Evolutionary conservation across 352 stramenopile genomes (phyloP).

Genomic region (Hyaloperonospora arabidopsidis): DNA sequence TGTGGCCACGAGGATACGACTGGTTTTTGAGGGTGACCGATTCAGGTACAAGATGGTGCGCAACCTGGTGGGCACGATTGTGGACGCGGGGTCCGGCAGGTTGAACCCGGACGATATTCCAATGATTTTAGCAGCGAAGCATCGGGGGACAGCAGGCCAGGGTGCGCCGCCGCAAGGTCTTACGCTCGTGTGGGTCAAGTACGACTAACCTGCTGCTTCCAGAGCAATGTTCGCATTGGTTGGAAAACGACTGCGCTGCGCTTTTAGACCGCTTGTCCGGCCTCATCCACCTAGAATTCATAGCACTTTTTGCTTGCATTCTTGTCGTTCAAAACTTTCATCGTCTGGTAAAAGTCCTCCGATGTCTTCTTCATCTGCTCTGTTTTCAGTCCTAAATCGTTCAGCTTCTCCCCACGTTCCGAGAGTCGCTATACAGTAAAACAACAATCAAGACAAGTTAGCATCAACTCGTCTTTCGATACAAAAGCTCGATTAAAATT

Average conservation of each 20-base stretch:
- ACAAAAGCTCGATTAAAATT: slow-evolving; percentile 1
- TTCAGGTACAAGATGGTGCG: slow-evolving; percentile 86
- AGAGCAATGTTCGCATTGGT: slow-evolving; percentile 12
- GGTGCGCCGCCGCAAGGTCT: slow-evolving; percentile 62
- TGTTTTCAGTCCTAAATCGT: slow-evolving; percentile 67
- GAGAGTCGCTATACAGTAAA: slow-evolving; percentile 44
- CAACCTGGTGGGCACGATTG: slow-evolving; percentile 70
- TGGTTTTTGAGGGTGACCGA: slow-evolving; percentile 58
- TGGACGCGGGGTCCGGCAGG: slow-evolving; percentile 59
- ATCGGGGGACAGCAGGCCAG: slow-evolving; percentile 47
- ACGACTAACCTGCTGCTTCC: slow-evolving; percentile 12
- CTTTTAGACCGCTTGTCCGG: slow-evolving; percentile 2
- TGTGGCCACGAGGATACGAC: slow-evolving; percentile 25
- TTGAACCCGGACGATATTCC: slow-evolving; percentile 35
- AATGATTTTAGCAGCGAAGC: slow-evolving; percentile 41
- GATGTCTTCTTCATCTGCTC: slow-evolving; percentile 79
- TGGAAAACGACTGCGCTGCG: slow-evolving; percentile 6
- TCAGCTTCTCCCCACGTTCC: slow-evolving; percentile 69
- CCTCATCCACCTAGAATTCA: slow-evolving; percentile 40
- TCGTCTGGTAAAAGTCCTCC: slow-evolving; percentile 78
- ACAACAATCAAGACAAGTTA: slow-evolving; percentile 7
- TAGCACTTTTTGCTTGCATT: slow-evolving; percentile 84
- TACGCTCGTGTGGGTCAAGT: slow-evolving; percentile 38
- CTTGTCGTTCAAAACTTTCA: slow-evolving; percentile 82
- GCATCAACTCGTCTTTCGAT: neutral